A percentile compares a stretch with the other conserved stretches of the same genome.
phyloP scores from a whole-genome alignment of 768 basidiomycete species.

The Termitomyces sp. region DNA sequence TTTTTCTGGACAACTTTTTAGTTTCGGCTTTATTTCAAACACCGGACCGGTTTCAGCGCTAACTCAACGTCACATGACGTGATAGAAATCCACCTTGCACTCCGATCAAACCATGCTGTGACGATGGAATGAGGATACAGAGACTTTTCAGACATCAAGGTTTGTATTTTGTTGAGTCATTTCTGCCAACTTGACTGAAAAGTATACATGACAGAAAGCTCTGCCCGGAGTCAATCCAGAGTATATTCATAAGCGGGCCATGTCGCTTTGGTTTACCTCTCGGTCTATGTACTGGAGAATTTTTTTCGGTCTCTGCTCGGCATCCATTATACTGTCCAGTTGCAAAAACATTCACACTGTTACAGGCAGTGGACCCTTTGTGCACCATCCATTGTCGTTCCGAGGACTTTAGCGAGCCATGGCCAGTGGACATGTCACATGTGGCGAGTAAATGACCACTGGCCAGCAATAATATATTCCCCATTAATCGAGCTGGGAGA shows the following conservation, averaged over 20 bases:
- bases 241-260: not conserved
- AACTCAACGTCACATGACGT: not conserved
- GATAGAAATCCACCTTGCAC: too few relatives aligned
- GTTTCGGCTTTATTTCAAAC: not conserved
- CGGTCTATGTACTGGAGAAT: too few relatives aligned
- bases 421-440: not conserved
- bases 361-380: not conserved
- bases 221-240: not conserved
- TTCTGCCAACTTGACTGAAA: not conserved
- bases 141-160: too few relatives aligned
- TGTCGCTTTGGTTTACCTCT: not conserved
- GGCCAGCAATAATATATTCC: not conserved
- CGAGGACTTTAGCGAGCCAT: not conserved
- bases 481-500: not conserved
- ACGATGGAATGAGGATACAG: too few relatives aligned
- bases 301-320: not conserved
- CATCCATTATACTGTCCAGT: not conserved
- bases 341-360: not conserved
- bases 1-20: not conserved
- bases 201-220: not conserved
- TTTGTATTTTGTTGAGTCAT: not conserved
- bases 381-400: not conserved
- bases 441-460: not conserved
- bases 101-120: too few relatives aligned
- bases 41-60: not conserved